Evolutionary conservation across 306 rosid species (phyloP).

Genomic region (Quercus gilva): DNA sequence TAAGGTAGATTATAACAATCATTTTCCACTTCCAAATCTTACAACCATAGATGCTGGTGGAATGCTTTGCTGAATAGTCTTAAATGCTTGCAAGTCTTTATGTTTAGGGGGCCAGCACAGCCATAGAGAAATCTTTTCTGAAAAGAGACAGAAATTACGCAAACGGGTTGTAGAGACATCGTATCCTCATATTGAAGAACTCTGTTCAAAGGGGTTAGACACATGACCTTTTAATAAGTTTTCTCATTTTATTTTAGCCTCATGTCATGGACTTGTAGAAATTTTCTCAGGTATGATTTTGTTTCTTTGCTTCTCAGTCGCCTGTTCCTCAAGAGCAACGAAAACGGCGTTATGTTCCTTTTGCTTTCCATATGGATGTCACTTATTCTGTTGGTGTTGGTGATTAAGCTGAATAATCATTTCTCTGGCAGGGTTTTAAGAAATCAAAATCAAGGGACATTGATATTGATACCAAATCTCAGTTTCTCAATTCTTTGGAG

Average conservation of each 20-base stretch:
- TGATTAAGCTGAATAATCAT: slow-evolving; percentile 12
- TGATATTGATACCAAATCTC: too few species aligned
- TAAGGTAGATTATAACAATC: neutral
- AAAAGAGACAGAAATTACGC: slow-evolving; percentile 67
- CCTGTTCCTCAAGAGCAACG: slow-evolving; percentile 46
- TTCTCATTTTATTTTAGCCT: too few species aligned
- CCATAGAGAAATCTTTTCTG: slow-evolving; percentile 45
- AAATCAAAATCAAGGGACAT: too few species aligned
- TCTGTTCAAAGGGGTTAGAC: slow-evolving; percentile 61
- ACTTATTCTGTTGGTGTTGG: slow-evolving; percentile 1
- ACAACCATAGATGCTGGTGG: neutral
- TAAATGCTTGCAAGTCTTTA: neutral
- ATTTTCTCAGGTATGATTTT: too few species aligned
- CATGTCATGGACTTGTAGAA: too few species aligned
- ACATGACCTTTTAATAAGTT: slow-evolving; percentile 8
- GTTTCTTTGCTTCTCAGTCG: slow-evolving; percentile 68
- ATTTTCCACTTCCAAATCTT: neutral
- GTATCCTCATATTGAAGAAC: slow-evolving; percentile 42
- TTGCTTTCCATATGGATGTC: slow-evolving; percentile 23
- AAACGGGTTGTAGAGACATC: slow-evolving; percentile 52
- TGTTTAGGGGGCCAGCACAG: slow-evolving; percentile 39
- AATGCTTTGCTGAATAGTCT: neutral
- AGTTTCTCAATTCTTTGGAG: too few species aligned
- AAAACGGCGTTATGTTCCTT: slow-evolving; percentile 45
- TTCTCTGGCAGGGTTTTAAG: slow-evolving; percentile 33